Conservation (phyloP, 768 basidiomycete genomes). For the Russula lepida region DNA sequence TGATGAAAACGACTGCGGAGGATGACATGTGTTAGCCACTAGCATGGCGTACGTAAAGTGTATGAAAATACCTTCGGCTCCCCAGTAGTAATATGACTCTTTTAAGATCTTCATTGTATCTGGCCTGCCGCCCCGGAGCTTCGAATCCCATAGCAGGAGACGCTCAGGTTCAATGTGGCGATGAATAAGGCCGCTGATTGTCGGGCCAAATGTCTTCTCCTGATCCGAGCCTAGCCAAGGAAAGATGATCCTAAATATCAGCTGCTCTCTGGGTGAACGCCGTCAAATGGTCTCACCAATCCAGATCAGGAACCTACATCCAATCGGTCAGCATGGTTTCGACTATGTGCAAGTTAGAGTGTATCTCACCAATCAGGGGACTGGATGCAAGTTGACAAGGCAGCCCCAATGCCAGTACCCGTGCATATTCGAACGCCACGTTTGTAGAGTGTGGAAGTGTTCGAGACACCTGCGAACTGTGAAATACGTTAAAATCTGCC, state of each 20-base stretch:
- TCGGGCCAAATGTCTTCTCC: constrained; percentile 38
- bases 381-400: constrained; percentile 37
- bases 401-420: constrained; percentile 39
- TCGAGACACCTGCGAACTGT: constrained; percentile 39
- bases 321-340: not conserved
- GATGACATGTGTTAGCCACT: not conserved
- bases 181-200: constrained; percentile 34
- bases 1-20: constrained; percentile 34
- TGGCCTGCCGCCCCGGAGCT: constrained; percentile 32
- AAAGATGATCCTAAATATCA: not conserved
- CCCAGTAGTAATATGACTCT: constrained; percentile 31
- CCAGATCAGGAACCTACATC: constrained; percentile 34
- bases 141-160: constrained; percentile 36
- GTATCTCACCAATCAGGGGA: constrained; percentile 30
- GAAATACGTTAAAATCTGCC: no score
- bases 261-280: not conserved
- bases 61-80: constrained; percentile 27
- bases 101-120: constrained; percentile 33
- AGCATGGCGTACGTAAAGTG: no score
- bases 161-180: constrained; percentile 33
- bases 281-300: constrained; percentile 24
- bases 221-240: constrained; percentile 32
- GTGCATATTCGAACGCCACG: constrained; percentile 40
- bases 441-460: constrained; percentile 37
- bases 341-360: not conserved